Evolutionary conservation across 768 basidiomycete genomes (phyloP), one percentile per base, ranked within the genome.

Genomic region (Chalciporus sphaerocephalus): DNA sequence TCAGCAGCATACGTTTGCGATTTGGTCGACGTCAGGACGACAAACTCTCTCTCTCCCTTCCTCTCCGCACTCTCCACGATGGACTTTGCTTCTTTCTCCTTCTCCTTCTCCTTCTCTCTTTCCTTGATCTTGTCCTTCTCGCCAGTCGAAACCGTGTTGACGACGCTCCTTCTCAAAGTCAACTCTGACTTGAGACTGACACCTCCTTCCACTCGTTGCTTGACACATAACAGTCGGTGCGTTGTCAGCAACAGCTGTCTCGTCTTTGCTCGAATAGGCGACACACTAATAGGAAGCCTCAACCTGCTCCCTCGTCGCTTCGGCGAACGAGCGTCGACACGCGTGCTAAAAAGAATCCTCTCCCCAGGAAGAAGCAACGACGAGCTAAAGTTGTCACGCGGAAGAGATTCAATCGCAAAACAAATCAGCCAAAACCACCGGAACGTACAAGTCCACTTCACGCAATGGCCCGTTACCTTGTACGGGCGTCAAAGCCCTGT

Each of bases 241-340:
- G 66, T 74, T 25, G 83, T 85, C 38, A 85, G 64, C 25, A 83
- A 62, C 8, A 85, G 56, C 50, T 79, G 74, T 18, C 83, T 70
- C 13, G 71, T 66, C 57, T 81, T 82, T 6, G 73, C 61, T 47
- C 74, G 74, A 48, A 71, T 70, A 10, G 74, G 70, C 10, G 65
- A 52, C 0, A 78, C 75, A 16, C 72, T 72, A 5, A 81, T 66
- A 0, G 76, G 72, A 10, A 74, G 67, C 18, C 82, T 66, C 30
- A 85, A 59, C 39, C 71, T 73, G 52, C 79, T 82, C 4, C 80
- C 78, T 18, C 82, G 77, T 4, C 80, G 73, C 47, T 74, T 74
- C 18, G 76, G 65, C 33, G 73, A 71, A 13, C 75, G 73, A 11
- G 74, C 71, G 54, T 83, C 81, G 11, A 85, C 80, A 4, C 60